Base-by-base conservation (phyloP, 805 yeast genomes). In the Torulaspora delbrueckii region DNA sequence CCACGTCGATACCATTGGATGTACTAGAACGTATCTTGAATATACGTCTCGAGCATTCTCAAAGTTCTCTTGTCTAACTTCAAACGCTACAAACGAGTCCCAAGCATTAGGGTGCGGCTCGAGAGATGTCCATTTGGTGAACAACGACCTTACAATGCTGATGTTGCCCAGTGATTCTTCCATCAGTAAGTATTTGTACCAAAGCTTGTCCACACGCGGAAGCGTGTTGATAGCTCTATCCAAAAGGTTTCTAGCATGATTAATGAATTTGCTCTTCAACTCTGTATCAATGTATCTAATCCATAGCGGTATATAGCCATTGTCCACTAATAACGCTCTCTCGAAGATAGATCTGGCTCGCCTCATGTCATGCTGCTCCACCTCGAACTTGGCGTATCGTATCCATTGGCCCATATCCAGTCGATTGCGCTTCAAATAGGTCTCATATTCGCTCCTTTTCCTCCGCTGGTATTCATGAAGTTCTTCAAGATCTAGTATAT, bases 331-430 rank as follows among this genome's bases (percentile, higher is more conserved):
- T 26, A 91, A 62, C 0, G 96, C 95, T 42, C 98, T 72, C 63
- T 91, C 99, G 66, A 84, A 85, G 5, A 93, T 73, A 0, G 96
- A 86, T 45, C 98, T 71, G 0, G 95, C 96, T 18, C 97, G 71
- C 14, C 77, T 72, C 49, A 77, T 73, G 58, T 91, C 96, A 48
- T 80, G 83, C 55, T 86, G 91, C 4, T 84, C 84, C 3, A 82
- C 63, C 65, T 91, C 99, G 78, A 89, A 87, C 47, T 76, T 77
- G 0, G 96, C 98, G 63, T 91, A 93, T 45, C 96, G 72, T 61
- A 87, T 74, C 96, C 98, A 93, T 61, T 89, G 96, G 1, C 87
- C 84, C 57, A 77, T 73, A 58, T 88, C 89, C 28, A 84, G 76
- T 48, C 96, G 70, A 61, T 91, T 91, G 54, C 93, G 76, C 55